A percentile compares a stretch with the other conserved stretches of the same genome.
phyloP scores from a whole-genome alignment of 345 rosid species.

The Eucalyptus leucophloia region DNA sequence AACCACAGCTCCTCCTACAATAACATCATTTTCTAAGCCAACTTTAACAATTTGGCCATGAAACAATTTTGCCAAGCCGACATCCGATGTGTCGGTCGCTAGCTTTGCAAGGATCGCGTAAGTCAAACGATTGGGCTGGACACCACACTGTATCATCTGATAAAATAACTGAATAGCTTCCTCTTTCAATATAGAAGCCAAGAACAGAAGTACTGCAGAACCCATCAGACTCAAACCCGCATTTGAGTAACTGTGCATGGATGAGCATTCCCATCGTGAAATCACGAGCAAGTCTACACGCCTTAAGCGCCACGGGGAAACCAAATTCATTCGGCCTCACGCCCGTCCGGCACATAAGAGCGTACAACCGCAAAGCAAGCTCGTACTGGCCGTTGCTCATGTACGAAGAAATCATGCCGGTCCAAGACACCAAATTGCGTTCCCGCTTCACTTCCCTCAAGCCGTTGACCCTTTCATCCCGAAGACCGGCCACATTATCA shows the following conservation, averaged over 20 bases:
- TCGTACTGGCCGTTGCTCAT: background rate
- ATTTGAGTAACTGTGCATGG: too few relatives aligned
- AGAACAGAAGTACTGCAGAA: background rate
- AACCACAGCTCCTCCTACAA: too few relatives aligned
- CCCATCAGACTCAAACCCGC: background rate
- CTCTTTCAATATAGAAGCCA: background rate
- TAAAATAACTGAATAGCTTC: background rate
- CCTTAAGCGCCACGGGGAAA: background rate
- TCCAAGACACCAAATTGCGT: background rate
- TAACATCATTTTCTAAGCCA: background rate
- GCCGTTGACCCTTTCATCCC: background rate
- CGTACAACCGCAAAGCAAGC: background rate
- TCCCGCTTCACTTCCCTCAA: background rate
- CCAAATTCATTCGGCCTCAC: background rate
- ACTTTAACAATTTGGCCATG: background rate
- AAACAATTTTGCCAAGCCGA: background rate
- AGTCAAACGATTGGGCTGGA: background rate
- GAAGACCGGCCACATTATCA: background rate
- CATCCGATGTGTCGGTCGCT: background rate
- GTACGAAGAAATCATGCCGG: background rate
- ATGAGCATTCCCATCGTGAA: too few relatives aligned
- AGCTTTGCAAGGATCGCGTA: background rate
- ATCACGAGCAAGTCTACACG: too few relatives aligned
- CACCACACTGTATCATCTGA: background rate
- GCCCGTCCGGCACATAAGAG: background rate